These are phyloP conservation scores for Carex kokanica DNA, from an alignment of 176 grass and related monocot species.

Conservation along the genomic window DNA sequence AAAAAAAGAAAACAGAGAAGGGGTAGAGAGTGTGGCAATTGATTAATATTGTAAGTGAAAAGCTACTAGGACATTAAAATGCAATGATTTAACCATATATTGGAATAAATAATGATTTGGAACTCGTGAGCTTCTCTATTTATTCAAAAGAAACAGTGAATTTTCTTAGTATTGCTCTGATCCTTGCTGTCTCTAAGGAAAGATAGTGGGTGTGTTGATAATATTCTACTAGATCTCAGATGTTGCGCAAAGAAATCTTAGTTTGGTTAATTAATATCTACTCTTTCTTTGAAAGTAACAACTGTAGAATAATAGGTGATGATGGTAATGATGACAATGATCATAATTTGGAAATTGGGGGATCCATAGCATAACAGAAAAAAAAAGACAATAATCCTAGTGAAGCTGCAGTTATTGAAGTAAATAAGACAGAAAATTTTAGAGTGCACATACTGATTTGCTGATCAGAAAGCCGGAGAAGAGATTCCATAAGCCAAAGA, in stretches of 20 bases:
- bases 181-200: background rate
- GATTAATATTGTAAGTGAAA: background rate
- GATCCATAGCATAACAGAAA: background rate
- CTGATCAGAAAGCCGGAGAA: constrained; percentile 79
- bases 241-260: background rate
- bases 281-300: background rate
- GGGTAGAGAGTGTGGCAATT: background rate
- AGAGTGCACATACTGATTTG: constrained; percentile 36
- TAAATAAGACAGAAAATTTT: background rate
- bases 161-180: background rate
- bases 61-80: background rate
- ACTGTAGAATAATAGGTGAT: background rate
- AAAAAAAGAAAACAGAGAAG: background rate
- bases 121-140: background rate
- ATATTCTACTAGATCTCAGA: background rate
- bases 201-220: background rate
- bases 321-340: background rate
- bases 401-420: background rate
- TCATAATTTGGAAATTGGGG: background rate
- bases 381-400: background rate
- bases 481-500: constrained; percentile 70
- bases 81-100: no score
- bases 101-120: background rate
- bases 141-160: background rate
- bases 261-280: background rate